These are phyloP conservation scores for Neonectria hederae DNA, from an alignment of 2,329 filamentous ascomycete genomes.

Conservation along the genomic window DNA sequence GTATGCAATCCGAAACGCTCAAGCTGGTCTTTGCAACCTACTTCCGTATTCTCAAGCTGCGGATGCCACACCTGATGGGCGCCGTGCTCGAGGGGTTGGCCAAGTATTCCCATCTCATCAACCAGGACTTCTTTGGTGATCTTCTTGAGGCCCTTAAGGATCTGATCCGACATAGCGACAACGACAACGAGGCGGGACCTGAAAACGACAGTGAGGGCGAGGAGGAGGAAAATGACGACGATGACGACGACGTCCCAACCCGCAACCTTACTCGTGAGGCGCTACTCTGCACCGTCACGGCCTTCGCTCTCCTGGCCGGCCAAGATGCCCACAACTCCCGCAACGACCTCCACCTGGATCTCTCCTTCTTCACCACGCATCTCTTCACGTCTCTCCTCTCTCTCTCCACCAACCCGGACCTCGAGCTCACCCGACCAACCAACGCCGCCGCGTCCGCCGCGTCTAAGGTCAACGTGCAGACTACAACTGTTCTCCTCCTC, in stretches of 20 bases:
- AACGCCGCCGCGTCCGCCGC: slow-evolving; percentile 52
- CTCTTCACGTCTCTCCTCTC: slow-evolving; percentile 87
- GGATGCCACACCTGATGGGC: slow-evolving; percentile 89
- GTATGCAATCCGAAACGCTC: slow-evolving; percentile 93
- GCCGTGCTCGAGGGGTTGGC: slow-evolving; percentile 94
- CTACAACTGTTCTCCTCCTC: slow-evolving; percentile 90
- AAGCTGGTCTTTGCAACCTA: slow-evolving; percentile 96
- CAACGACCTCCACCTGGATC: slow-evolving; percentile 83
- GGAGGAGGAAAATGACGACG: slow-evolving; percentile 51
- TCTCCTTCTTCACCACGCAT: slow-evolving; percentile 94
- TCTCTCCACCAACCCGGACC: slow-evolving; percentile 82
- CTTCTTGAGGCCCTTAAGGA: slow-evolving; percentile 94
- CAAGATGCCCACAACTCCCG: slow-evolving; percentile 91
- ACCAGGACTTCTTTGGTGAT: slow-evolving; percentile 98
- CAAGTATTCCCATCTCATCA: slow-evolving; percentile 95
- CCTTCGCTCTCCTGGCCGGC: slow-evolving; percentile 93
- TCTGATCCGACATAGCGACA: slow-evolving; percentile 80
- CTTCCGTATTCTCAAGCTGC: slow-evolving; percentile 90
- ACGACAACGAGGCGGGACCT: slow-evolving; percentile 58
- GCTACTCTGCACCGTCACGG: slow-evolving; percentile 93
- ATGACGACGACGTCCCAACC: slow-evolving; percentile 59
- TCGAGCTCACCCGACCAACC: slow-evolving; percentile 75
- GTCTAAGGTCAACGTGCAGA: slow-evolving; percentile 89
- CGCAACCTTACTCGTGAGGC: slow-evolving; percentile 86
- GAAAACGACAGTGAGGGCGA: slow-evolving; percentile 51